Evolutionary conservation across 257 asterid genomes (phyloP), one percentile per base, ranked within the genome.

Genomic region (Primulina tabacum): DNA sequence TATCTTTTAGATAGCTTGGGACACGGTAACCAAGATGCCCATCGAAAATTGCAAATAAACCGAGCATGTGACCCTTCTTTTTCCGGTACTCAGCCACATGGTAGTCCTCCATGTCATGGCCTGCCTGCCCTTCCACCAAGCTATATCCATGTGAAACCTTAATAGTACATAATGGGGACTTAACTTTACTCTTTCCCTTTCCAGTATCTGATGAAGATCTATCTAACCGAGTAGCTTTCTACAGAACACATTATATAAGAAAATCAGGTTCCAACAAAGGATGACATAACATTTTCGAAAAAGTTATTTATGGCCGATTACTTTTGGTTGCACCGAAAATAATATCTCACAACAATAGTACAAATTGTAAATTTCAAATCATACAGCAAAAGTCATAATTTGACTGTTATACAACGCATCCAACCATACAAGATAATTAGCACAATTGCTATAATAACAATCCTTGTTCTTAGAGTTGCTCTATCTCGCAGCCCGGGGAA

Each of bases 61-160:
- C 96, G 60, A 89, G 94, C 10, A 62, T 78, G 63, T 86, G 95
- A 6, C 79, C 92, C 73, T 77, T 79, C 74, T 11, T 77, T 73
- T 83, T 84, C 50, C 79, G 76, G 72, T 89, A 89, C 69, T 89
- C 95, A 0, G 95, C 96, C 20, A 89, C 90, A 65, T 89, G 95
- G 55, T 85, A 89, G 62, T 87, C 96, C 73, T 89, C 96, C 96
- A 89, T 89, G 72, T 86, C 87, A 74, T 89, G 95, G 6, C 96
- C 96, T 8, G 96, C 80, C 62, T 87, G 81, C 1, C 96, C 96
- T 80, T 87, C 84, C 53, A 89, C 92, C 81, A 89, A 86, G 72
- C 84, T 80, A 73, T 84, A 87, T 52, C 96, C 96, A 67, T 89
- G 92, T 6, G 81, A 74, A 47, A 87, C 84, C 75, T 80, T 81